These are phyloP conservation scores for Colletotrichum lindemuthianum DNA, from an alignment of 2,329 filamentous ascomycete genomes.

Conservation along the genomic window DNA sequence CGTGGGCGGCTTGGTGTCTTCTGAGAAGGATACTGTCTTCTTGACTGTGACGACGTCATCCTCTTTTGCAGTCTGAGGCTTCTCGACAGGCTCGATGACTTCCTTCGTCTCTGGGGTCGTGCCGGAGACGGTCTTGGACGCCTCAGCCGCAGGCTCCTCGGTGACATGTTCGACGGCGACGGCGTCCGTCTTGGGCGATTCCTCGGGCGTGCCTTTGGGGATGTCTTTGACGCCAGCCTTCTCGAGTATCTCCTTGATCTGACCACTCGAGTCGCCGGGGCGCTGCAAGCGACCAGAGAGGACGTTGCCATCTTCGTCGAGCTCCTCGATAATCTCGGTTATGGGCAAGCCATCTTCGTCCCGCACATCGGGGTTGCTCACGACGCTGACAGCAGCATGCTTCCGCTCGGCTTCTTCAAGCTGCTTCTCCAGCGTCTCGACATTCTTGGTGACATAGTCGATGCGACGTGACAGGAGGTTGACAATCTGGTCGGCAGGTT, in stretches of 20 bases:
- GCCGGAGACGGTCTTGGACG: background rate
- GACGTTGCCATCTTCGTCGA: slow-evolving; percentile 91
- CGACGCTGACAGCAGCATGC: slow-evolving; percentile 69
- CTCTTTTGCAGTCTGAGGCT: background rate
- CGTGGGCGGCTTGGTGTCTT: slow-evolving; percentile 64
- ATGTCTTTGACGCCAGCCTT: slow-evolving; percentile 77
- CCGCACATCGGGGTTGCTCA: slow-evolving; percentile 68
- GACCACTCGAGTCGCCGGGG: slow-evolving; percentile 74
- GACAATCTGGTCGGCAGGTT: slow-evolving; percentile 70
- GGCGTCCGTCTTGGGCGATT: slow-evolving; percentile 9
- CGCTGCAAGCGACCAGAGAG: slow-evolving; percentile 72
- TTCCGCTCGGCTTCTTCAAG: slow-evolving; percentile 76
- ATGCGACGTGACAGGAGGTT: slow-evolving; percentile 78
- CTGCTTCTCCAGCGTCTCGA: slow-evolving; percentile 77
- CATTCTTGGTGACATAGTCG: slow-evolving; percentile 90
- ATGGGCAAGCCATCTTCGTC: slow-evolving; percentile 80
- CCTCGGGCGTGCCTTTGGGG: slow-evolving; percentile 38
- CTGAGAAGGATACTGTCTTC: slow-evolving; percentile 72
- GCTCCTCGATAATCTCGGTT: slow-evolving; percentile 90
- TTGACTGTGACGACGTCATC: slow-evolving; percentile 42
- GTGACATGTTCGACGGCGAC: slow-evolving; percentile 32
- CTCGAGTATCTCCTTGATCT: slow-evolving; percentile 76
- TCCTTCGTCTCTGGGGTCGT: too few species aligned
- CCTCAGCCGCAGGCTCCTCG: slow-evolving; percentile 15
- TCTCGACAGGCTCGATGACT: background rate